These are phyloP conservation scores for Fusarium sp. DNA, from an alignment of 2,329 filamentous ascomycete species.

Conservation along the genomic window DNA sequence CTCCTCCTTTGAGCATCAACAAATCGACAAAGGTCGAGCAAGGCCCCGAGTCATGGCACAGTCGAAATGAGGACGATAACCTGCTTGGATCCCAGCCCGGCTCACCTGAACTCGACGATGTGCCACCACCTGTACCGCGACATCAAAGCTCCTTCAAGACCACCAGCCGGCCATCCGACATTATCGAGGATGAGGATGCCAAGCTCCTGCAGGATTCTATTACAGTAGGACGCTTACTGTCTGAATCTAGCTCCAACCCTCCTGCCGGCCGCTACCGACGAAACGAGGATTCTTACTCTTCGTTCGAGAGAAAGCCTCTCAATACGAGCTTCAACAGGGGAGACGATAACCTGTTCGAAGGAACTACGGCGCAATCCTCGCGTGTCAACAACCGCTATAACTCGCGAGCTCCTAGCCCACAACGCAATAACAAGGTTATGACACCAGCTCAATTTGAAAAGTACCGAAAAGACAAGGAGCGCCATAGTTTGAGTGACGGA, in stretches of 20 bases:
- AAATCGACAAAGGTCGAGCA: slow-evolving; percentile 60
- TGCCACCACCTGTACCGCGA: slow-evolving; percentile 57
- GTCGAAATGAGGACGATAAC: slow-evolving; percentile 62
- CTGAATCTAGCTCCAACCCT: slow-evolving; percentile 41
- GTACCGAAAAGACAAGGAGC: slow-evolving; percentile 80
- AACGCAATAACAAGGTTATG: slow-evolving; percentile 83
- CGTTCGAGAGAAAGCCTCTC: slow-evolving; percentile 49
- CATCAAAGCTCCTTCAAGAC: slow-evolving; percentile 54
- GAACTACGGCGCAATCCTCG: slow-evolving; percentile 56
- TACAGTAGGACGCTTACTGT: slow-evolving; percentile 62
- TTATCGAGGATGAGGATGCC: slow-evolving; percentile 66
- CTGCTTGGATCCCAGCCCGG: slow-evolving; percentile 58
- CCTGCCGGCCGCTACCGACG: slow-evolving; percentile 53
- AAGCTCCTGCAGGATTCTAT: slow-evolving; percentile 66
- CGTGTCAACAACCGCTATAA: slow-evolving; percentile 55
- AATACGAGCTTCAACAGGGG: slow-evolving; percentile 57
- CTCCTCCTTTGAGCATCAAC: slow-evolving; percentile 64
- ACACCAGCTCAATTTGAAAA: slow-evolving; percentile 88
- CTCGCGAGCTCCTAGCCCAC: slow-evolving; percentile 54
- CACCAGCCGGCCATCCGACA: slow-evolving; percentile 54
- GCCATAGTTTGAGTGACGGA: slow-evolving; percentile 62
- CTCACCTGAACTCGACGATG: slow-evolving; percentile 57
- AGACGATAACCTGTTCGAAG: slow-evolving; percentile 70
- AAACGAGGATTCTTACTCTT: slow-evolving; percentile 57
- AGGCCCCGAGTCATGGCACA: slow-evolving; percentile 63